Percentiles rank a stretch among this genome's conserved stretches.
These are phyloP conservation scores for Rhizopogon rudus DNA, from an alignment of 768 basidiomycete species.

Conservation along the genomic window DNA sequence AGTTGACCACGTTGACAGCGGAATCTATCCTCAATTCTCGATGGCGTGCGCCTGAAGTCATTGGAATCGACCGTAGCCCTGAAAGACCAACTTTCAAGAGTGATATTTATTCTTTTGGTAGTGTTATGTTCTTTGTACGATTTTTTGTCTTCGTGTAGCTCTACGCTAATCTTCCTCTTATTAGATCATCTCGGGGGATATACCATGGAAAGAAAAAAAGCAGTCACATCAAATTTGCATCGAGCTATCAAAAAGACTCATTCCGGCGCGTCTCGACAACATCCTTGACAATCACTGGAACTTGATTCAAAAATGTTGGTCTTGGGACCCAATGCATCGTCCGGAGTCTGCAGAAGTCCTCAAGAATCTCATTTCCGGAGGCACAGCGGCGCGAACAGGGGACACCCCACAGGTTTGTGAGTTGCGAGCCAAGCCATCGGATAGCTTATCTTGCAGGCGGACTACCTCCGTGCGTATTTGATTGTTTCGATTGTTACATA, in stretches of 20 bases:
- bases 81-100: slow-evolving; percentile 11
- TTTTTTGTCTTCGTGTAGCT: no score
- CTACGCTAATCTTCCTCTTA: no score
- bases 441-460: no score
- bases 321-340: not conserved
- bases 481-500: no score
- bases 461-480: no score
- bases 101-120: slow-evolving; percentile 36
- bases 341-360: not conserved
- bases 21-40: slow-evolving; percentile 8
- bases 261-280: not conserved
- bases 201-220: not conserved
- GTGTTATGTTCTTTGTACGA: slow-evolving; percentile 12
- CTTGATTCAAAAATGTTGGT: not conserved
- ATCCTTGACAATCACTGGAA: not conserved
- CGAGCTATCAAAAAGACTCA: not conserved
- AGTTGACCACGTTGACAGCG: not conserved
- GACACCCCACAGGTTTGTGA: no score
- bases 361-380: no score
- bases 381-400: no score
- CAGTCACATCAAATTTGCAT: not conserved
- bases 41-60: slow-evolving; percentile 35
- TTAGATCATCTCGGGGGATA: not conserved
- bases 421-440: no score
- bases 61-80: slow-evolving; percentile 21